phyloP scores from a whole-genome alignment of 257 asterid species.

The Penstemon newberryi region DNA sequence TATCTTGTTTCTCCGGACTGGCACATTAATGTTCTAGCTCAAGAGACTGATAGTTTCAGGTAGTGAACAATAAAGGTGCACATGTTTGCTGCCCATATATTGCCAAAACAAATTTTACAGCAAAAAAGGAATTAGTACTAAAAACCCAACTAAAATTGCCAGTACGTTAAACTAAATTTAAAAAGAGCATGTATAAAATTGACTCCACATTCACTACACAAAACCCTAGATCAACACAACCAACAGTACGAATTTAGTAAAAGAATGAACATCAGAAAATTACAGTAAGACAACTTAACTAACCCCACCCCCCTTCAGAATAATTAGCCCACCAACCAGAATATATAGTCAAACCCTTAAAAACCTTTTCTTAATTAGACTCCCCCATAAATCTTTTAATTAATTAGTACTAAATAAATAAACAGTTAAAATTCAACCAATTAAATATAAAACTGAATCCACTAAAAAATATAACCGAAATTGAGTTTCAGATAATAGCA shows the following conservation, averaged over 20 bases:
- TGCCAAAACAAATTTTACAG: constrained; percentile 20
- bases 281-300: constrained; percentile 2
- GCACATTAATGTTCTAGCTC: background rate
- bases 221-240: constrained; percentile 24
- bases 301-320: constrained; percentile 3
- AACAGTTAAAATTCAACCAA: constrained; percentile 6
- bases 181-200: constrained; percentile 1
- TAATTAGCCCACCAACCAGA: constrained; percentile 24
- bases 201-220: constrained; percentile 16
- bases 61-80: background rate
- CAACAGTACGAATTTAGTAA: background rate
- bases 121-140: constrained; percentile 19
- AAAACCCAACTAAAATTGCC: background rate
- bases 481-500: constrained; percentile 28
- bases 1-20: background rate
- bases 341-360: constrained; percentile 47
- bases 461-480: background rate
- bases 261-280: background rate
- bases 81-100: background rate
- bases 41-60: background rate
- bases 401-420: too few relatives aligned
- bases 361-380: constrained; percentile 22
- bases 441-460: background rate
- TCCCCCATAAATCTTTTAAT: constrained; percentile 17
- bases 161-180: constrained; percentile 6